Base-by-base conservation (phyloP, 441 rosid species). In the Aquilaria agallochum region DNA sequence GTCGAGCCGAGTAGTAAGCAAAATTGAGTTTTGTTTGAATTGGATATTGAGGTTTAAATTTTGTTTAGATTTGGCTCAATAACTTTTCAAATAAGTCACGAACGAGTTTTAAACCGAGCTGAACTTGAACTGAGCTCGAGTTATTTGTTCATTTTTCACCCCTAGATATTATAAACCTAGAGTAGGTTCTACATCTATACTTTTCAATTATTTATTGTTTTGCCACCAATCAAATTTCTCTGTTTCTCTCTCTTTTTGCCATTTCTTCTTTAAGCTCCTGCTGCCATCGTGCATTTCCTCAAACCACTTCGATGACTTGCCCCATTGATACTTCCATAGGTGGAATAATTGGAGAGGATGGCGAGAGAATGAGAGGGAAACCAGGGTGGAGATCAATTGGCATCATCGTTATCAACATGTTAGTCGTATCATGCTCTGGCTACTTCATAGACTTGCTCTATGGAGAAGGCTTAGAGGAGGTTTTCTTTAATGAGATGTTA, bases 401-500 rank as follows among this genome's bases (percentile, higher is more conserved):
- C 31, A n/a, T 50, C 27, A 62, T 13, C 14, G 6, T 11, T 12
- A 47, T 54, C 52, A 15, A 45, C 52, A 84, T 85, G 96, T 82
- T 87, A 42, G 27, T 20, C 27, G 60, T 76, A 14, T 74, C 87
- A 13, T 83, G 54, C 68, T 68, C 83, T 56, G 88, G 77, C 68
- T 69, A 74, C 77, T 72, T 78, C 63, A 75, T 88, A 66, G 90
- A 88, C 76, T 89, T 93, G 58, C 85, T 83, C 42, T 90, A 97
- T 76, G 58, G 74, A 52, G 98, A 93, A 74, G 94, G 83, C 66
- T 83, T 80, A 51, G 87, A 84, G 34, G 58, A 65, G 27, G 50
- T 84, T 2, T 72, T 85, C 63, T 81, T 85, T 82, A 89, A 71
- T 56, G 88, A 86, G 40, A 78, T 89, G 48, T 85, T 89, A 77